phyloP scores from a whole-genome alignment of 495 filamentous ascomycete species.

The Letharia columbiana region DNA sequence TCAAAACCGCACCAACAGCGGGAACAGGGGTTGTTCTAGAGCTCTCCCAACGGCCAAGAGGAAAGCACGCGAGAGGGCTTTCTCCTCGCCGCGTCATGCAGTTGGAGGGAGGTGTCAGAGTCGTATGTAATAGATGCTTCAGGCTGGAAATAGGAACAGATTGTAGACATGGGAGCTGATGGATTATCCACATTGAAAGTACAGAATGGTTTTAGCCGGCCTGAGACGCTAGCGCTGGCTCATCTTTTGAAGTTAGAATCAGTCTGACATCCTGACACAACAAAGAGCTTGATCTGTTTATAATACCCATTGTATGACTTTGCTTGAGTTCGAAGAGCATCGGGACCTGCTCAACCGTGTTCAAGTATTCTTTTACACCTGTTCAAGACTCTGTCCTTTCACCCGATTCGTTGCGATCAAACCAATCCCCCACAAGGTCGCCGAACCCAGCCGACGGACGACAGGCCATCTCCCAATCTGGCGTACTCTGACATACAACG shows the following conservation, averaged over 20 bases:
- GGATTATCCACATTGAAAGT: too few species aligned
- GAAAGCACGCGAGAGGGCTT: conserved; percentile 1
- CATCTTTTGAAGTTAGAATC: not conserved
- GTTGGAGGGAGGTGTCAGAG: not conserved
- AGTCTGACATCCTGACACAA: not conserved
- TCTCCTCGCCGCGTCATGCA: not conserved
- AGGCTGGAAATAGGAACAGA: not conserved
- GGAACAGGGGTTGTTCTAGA: conserved; percentile 5
- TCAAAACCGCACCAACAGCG: conserved; percentile 12
- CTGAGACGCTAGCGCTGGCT: not conserved
- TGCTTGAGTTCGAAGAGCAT: not conserved
- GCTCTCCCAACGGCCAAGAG: not conserved
- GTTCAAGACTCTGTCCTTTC: conserved; percentile 6
- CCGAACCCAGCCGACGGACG: conserved; percentile 20
- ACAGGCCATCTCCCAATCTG: conserved; percentile 6
- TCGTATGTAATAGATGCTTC: not conserved
- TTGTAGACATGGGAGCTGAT: not conserved
- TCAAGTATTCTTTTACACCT: not conserved
- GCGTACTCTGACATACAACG: not conserved
- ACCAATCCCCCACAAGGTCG: conserved; percentile 25
- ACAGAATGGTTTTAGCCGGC: not conserved
- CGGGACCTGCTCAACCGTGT: not conserved
- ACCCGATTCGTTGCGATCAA: conserved; percentile 28
- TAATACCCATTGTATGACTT: not conserved
- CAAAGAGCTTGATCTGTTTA: not conserved